Evolutionary conservation across 345 rosid species (phyloP).

Genomic region (Streptanthus diversifolius): DNA sequence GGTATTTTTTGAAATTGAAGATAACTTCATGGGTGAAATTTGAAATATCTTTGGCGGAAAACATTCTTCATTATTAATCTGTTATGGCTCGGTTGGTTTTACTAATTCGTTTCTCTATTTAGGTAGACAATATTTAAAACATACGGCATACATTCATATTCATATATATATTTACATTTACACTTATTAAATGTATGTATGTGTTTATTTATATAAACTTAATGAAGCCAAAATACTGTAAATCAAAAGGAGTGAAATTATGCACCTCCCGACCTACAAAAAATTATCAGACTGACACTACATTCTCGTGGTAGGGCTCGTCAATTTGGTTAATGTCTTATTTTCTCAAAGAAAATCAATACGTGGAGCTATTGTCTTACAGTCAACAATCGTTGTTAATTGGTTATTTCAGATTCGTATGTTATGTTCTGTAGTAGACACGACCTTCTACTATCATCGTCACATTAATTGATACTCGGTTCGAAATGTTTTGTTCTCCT

Average conservation of each 20-base stretch:
- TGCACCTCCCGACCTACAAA: slow-evolving; percentile 34
- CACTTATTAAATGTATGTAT: not conserved
- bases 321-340: slow-evolving; percentile 7
- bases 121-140: not conserved
- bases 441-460: slow-evolving; percentile 14
- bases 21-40: not conserved
- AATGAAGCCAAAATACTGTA: slow-evolving; percentile 1
- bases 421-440: not conserved
- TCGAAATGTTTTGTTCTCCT: not conserved
- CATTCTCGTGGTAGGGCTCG: slow-evolving; percentile 28
- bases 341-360: not conserved
- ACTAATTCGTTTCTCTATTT: not conserved
- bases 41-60: not conserved
- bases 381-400: slow-evolving; percentile 23
- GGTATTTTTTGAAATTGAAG: not conserved
- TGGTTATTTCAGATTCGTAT: slow-evolving; percentile 6
- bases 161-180: not conserved
- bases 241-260: slow-evolving; percentile 23
- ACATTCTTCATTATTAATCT: not conserved
- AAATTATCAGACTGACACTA: slow-evolving; percentile 32
- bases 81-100: not conserved
- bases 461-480: slow-evolving; percentile 16
- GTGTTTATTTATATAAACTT: not conserved
- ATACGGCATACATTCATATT: not conserved
- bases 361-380: not conserved